phyloP scores from a whole-genome alignment of 805 yeast genomes.

The Vanderwaltozyma tropicalis region DNA sequence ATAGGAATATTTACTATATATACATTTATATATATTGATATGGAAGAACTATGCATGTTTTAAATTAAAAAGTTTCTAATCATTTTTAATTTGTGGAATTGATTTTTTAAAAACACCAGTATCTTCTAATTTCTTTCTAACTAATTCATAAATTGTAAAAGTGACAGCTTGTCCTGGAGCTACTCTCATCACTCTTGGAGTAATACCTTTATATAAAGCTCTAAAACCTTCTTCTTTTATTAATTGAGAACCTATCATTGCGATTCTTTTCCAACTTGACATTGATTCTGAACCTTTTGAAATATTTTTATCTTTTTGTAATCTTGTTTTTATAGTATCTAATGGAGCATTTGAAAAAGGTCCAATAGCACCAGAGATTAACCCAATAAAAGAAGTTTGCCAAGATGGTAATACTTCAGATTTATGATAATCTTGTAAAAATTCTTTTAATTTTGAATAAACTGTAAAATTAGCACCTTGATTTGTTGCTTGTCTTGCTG shows the following conservation, averaged over 20 bases:
- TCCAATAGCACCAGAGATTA: conserved; percentile 92
- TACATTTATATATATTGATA: no score
- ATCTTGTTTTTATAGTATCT: conserved; percentile 93
- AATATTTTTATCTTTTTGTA: conserved; percentile 74
- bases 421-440: conserved; percentile 50
- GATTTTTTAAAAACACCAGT: conserved; percentile 14
- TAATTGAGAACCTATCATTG: conserved; percentile 69
- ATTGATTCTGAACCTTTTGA: conserved; percentile 26
- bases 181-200: conserved; percentile 97
- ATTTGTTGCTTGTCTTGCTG: conserved; percentile 95
- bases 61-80: conserved; percentile 1
- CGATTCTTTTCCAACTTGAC: conserved; percentile 67
- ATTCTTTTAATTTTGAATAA: conserved; percentile 73
- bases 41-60: no score
- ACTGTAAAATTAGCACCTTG: conserved; percentile 98
- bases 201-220: conserved; percentile 91
- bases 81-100: conserved; percentile 4
- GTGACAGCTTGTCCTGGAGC: conserved; percentile 99
- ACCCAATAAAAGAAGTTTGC: conserved; percentile 88
- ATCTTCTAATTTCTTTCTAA: conserved; percentile 53
- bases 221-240: conserved; percentile 80
- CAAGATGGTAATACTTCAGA: conserved; percentile 66
- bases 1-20: no score
- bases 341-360: conserved; percentile 96
- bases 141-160: conserved; percentile 89